These are phyloP conservation scores for Colletotrichum sp. DNA, from an alignment of 2,329 filamentous ascomycete species.

Conservation along the genomic window DNA sequence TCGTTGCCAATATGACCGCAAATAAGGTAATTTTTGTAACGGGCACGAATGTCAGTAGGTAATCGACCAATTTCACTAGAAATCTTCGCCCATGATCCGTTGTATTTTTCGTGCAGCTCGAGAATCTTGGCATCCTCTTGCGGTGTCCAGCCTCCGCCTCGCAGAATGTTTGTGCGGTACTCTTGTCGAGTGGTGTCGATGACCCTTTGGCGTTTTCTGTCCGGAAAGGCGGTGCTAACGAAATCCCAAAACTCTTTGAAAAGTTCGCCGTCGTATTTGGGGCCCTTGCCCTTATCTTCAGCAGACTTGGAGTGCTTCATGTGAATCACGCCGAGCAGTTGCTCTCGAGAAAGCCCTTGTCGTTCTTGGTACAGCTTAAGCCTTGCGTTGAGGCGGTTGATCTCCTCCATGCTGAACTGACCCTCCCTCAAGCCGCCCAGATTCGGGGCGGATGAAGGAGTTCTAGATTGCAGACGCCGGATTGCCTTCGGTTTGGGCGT, in stretches of 20 bases:
- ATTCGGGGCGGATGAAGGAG: not conserved
- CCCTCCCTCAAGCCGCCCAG: slow-evolving; percentile 29
- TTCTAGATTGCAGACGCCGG: not conserved
- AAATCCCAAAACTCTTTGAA: slow-evolving; percentile 54
- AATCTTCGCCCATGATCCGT: slow-evolving; percentile 67
- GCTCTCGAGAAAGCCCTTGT: slow-evolving; percentile 44
- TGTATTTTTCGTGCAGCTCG: slow-evolving; percentile 48
- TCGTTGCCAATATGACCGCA: slow-evolving; percentile 55
- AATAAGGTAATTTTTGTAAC: slow-evolving; percentile 71
- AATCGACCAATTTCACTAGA: slow-evolving; percentile 67
- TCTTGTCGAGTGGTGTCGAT: slow-evolving; percentile 63
- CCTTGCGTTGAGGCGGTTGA: slow-evolving; percentile 22
- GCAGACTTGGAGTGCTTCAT: slow-evolving; percentile 22
- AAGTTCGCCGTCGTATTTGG: slow-evolving; percentile 30
- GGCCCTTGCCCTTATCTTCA: slow-evolving; percentile 33
- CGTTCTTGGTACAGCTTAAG: slow-evolving; percentile 42
- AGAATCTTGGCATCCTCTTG: slow-evolving; percentile 63
- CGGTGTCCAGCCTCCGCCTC: slow-evolving; percentile 60
- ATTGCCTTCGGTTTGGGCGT: not conserved
- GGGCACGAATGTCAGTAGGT: slow-evolving; percentile 70
- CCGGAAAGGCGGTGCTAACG: slow-evolving; percentile 53
- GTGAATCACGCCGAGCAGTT: slow-evolving; percentile 54
- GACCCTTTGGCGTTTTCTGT: slow-evolving; percentile 57
- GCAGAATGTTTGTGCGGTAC: slow-evolving; percentile 69
- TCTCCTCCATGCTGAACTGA: slow-evolving; percentile 48